Conservation (phyloP, 2,329 filamentous ascomycete genomes). For the Epichloe coenophiala region DNA sequence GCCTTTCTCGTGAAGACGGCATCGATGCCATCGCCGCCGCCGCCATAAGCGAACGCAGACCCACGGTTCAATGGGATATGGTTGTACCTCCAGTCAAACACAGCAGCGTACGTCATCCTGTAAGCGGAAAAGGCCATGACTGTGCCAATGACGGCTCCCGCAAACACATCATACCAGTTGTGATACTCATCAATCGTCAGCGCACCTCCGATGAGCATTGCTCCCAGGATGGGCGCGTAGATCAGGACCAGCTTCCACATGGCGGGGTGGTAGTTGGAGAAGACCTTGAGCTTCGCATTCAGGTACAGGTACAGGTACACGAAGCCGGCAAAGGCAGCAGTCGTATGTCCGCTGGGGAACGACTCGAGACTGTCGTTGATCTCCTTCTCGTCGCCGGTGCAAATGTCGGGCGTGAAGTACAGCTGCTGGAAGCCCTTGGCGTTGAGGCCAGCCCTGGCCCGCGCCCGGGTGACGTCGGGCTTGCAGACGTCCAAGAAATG, state of each 20-base stretch:
- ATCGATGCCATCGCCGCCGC: slow-evolving; percentile 1
- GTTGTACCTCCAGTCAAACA: slow-evolving; percentile 55
- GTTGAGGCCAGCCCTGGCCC: slow-evolving; percentile 25
- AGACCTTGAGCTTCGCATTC: slow-evolving; percentile 68
- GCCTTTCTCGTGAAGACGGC: slow-evolving; percentile 6
- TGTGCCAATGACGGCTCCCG: slow-evolving; percentile 51
- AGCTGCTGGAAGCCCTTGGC: slow-evolving; percentile 40
- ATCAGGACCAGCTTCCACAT: slow-evolving; percentile 60
- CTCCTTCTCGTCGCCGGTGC: slow-evolving; percentile 48
- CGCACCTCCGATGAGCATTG: slow-evolving; percentile 52
- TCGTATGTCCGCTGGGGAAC: slow-evolving; percentile 62
- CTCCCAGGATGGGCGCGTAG: slow-evolving; percentile 54
- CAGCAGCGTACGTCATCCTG: slow-evolving; percentile 51
- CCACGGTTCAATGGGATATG: slow-evolving; percentile 51
- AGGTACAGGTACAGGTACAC: slow-evolving; percentile 60
- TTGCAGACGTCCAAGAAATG: slow-evolving; percentile 60
- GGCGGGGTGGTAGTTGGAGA: slow-evolving; percentile 55
- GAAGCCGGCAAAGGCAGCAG: slow-evolving; percentile 59
- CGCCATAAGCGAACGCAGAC: slow-evolving; percentile 4
- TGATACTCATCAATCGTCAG: slow-evolving; percentile 63
- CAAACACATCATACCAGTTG: slow-evolving; percentile 63
- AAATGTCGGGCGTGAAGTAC: slow-evolving; percentile 58
- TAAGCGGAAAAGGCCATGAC: slow-evolving; percentile 52
- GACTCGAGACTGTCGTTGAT: slow-evolving; percentile 59
- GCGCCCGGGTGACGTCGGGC: slow-evolving; percentile 25